Evolutionary conservation across 345 rosid genomes (phyloP), one percentile per base, ranked within the genome.

Genomic region (Eucalyptus polyanthemos): DNA sequence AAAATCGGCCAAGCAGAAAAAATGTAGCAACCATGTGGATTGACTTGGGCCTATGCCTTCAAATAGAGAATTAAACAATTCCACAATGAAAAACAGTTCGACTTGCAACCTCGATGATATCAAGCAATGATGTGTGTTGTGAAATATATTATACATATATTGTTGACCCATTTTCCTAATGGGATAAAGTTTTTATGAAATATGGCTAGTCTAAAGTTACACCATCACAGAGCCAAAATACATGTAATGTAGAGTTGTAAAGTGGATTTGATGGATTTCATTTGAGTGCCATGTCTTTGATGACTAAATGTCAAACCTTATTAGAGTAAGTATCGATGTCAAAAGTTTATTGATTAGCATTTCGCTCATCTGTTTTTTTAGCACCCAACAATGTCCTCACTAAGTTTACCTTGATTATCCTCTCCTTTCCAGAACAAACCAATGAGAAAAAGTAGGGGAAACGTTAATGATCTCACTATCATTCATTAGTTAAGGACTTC

Each of bases 151-250:
- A n/a, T n/a, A n/a, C n/a, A n/a, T n/a, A n/a, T n/a, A n/a, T n/a
- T n/a, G n/a, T n/a, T n/a, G n/a, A 37, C 40, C 40, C 40, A 37
- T 37, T 37, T 37, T 37, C 40, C 40, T n/a, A n/a, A 22, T 21
- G 62, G 29, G 3, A 9, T 56, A 56, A 56, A 4, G 0, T 2
- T 9, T 56, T 56, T 22, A 56, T 0, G 62, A 10, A 25, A 56
- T 4, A 56, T 0, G 3, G 14, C 14, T 56, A 9, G 62, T 24
- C 2, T 24, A 27, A 3, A 0, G 0, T 62, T 27, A 13, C 8
- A 62, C 16, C 34, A 29, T 62, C 69, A 7, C 6, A 29, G 0
- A 62, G 16, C 69, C 17, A 62, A 13, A 6, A 27, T 27, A 27
- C n/a, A 6, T 13, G 27, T 29, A 13, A 29, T 29, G 69, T 62